phyloP scores from a whole-genome alignment of 345 rosid species.

The Rubroshorea leprosula region DNA sequence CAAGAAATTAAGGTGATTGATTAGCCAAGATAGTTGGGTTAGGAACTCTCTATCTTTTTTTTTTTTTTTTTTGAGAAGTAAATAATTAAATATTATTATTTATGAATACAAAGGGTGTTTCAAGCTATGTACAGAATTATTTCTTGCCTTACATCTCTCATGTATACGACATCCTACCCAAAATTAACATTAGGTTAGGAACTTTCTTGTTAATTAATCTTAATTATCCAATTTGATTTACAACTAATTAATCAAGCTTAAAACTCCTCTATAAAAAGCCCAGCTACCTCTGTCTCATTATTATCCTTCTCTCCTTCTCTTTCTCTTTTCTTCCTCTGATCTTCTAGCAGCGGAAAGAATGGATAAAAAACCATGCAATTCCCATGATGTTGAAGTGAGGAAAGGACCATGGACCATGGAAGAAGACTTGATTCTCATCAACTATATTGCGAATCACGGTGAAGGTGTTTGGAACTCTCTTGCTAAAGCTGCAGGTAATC shows the following conservation, averaged over 20 bases:
- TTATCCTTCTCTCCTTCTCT: background rate
- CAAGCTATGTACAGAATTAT: too few species aligned
- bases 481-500: conserved; percentile 83
- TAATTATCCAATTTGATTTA: background rate
- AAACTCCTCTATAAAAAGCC: background rate
- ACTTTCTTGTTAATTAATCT: background rate
- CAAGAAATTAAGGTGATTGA: too few species aligned
- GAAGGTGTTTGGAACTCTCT: conserved; percentile 97
- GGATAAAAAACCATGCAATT: conserved; percentile 51
- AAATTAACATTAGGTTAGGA: background rate
- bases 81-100: too few species aligned
- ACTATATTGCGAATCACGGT: conserved; percentile 85
- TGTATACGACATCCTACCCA: too few species aligned
- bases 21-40: too few species aligned
- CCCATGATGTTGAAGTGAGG: conserved; percentile 79
- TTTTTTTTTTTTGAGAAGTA: too few species aligned
- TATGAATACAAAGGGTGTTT: too few species aligned
- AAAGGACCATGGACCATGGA: conserved; percentile 99
- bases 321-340: background rate
- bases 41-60: too few species aligned
- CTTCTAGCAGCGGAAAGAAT: conserved; percentile 20
- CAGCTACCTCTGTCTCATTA: background rate
- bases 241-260: background rate
- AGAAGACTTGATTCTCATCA: conserved; percentile 87
- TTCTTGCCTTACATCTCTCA: too few species aligned